phyloP scores from a whole-genome alignment of 371 early-diverging fungal genomes.

The Mucor sp. region DNA sequence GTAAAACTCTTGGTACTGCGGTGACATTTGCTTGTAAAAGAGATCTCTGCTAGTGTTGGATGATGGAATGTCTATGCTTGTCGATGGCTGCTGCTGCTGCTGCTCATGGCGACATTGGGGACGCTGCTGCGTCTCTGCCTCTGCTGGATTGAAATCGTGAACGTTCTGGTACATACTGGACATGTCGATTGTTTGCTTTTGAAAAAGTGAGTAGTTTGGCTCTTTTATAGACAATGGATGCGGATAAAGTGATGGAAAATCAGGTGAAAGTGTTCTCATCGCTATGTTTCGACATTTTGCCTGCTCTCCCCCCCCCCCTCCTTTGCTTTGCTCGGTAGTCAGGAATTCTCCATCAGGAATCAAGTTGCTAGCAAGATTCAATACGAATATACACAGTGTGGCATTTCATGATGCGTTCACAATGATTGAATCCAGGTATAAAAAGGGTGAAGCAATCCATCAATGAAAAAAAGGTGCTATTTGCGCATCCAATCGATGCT shows the following conservation, averaged over 20 bases:
- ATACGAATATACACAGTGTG: not conserved
- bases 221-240: no score
- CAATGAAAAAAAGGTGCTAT: not conserved
- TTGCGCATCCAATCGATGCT: not conserved
- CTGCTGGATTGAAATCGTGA: not conserved
- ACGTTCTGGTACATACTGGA: not conserved
- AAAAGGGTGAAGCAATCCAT: not conserved
- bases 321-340: not conserved
- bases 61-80: not conserved
- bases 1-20: slow-evolving; percentile 1
- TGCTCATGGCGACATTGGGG: not conserved
- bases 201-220: no score
- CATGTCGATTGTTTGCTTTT: not conserved
- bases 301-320: no score
- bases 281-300: no score
- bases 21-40: not conserved
- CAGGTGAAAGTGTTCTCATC: no score
- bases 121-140: not conserved
- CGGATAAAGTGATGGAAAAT: no score
- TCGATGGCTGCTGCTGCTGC: no score
- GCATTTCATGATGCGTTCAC: not conserved
- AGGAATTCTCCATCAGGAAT: not conserved
- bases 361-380: not conserved
- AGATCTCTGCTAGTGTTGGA: not conserved
- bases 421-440: not conserved